Evolutionary conservation across 2,329 filamentous ascomycete genomes (phyloP).

Genomic region (Periconia sp.): DNA sequence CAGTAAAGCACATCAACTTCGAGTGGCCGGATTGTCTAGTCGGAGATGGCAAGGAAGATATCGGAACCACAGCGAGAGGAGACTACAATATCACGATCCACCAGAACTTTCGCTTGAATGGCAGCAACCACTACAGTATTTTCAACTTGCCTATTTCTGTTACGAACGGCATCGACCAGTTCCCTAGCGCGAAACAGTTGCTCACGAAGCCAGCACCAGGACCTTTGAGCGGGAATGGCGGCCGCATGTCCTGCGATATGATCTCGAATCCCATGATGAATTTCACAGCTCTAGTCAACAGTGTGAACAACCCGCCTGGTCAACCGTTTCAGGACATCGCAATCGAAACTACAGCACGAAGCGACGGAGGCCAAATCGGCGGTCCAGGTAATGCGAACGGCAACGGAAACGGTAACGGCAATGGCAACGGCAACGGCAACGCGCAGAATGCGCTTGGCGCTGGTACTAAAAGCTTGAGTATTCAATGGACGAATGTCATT

Average conservation of each 20-base stretch:
- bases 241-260: conserved; percentile 35
- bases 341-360: conserved; percentile 29
- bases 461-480: conserved; percentile 1
- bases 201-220: conserved; percentile 40
- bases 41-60: conserved; percentile 59
- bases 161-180: conserved; percentile 65
- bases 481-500: neutral
- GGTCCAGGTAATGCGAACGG: conserved; percentile 22
- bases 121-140: conserved; percentile 69
- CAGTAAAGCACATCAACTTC: conserved; percentile 77
- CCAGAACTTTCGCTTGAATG: conserved; percentile 72
- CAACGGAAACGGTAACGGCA: conserved; percentile 12
- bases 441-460: conserved; percentile 5
- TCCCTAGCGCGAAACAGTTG: conserved; percentile 38
- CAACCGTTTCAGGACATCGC: conserved; percentile 37
- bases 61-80: conserved; percentile 59
- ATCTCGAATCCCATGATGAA: conserved; percentile 37
- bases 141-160: conserved; percentile 73
- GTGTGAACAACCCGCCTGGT: conserved; percentile 41
- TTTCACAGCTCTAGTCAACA: conserved; percentile 27
- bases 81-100: conserved; percentile 75
- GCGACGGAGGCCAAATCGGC: conserved; percentile 36
- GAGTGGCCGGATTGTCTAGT: conserved; percentile 73
- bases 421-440: conserved; percentile 2
- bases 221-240: conserved; percentile 41